phyloP scores from a whole-genome alignment of 371 early-diverging fungal genomes.

The Zopfochytrium polystomum region DNA sequence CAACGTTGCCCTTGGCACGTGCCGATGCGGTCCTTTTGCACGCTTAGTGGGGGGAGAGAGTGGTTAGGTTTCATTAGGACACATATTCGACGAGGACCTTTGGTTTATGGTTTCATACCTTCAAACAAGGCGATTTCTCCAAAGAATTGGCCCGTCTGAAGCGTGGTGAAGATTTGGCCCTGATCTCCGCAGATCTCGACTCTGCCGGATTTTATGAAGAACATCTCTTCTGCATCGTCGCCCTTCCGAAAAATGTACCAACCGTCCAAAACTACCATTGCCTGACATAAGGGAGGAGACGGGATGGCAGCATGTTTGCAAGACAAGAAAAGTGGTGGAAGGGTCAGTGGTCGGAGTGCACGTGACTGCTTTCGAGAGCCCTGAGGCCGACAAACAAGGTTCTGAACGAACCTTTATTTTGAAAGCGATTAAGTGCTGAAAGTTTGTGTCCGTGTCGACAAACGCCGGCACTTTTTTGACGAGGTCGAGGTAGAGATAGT shows the following conservation, averaged over 20 bases:
- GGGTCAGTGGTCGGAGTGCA: background rate
- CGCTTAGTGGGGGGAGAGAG: constrained; percentile 9
- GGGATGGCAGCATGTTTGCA: background rate
- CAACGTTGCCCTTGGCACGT: constrained; percentile 32
- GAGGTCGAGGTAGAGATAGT: constrained; percentile 37
- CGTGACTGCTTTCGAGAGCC: background rate
- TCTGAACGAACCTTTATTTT: constrained; percentile 28
- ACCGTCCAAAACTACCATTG: constrained; percentile 30
- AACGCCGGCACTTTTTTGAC: constrained; percentile 38
- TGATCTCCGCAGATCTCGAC: constrained; percentile 33
- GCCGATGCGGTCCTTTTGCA: constrained; percentile 37
- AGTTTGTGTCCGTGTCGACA: constrained; percentile 26
- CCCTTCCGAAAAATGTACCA: constrained; percentile 39
- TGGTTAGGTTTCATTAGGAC: background rate
- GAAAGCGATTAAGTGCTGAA: constrained; percentile 31
- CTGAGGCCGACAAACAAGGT: background rate
- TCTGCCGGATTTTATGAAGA: constrained; percentile 34
- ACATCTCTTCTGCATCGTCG: constrained; percentile 43
- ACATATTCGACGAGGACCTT: background rate
- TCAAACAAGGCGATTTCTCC: constrained; percentile 43
- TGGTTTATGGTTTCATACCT: constrained; percentile 14
- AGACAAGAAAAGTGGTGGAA: background rate
- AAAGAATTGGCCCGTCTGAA: constrained; percentile 34
- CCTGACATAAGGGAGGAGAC: constrained; percentile 8
- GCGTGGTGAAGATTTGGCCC: constrained; percentile 24